Percentiles rank a stretch among this genome's conserved stretches.
These are phyloP conservation scores for Yamadazyma aaseri DNA, from an alignment of 1,139 yeast species.

Conservation along the genomic window DNA sequence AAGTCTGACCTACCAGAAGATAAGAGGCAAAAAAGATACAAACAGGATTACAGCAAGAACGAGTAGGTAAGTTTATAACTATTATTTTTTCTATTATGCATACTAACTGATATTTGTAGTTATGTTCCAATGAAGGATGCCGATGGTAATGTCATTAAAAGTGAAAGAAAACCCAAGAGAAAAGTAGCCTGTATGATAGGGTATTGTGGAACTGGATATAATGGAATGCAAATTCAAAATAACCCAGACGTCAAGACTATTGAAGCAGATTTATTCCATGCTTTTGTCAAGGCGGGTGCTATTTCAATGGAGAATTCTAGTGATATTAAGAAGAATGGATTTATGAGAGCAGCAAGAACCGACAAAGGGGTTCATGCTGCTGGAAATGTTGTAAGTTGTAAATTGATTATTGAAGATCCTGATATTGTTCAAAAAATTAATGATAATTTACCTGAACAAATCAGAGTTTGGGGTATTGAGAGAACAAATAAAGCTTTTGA, in stretches of 20 bases:
- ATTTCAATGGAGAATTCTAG: constrained; percentile 84
- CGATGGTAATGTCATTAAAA: constrained; percentile 56
- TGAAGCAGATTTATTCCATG: constrained; percentile 85
- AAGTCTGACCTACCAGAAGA: constrained; percentile 26
- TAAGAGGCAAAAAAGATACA: constrained; percentile 16
- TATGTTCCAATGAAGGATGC: constrained; percentile 52
- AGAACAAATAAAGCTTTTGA: constrained; percentile 90
- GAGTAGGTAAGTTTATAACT: constrained; percentile 37
- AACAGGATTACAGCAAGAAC: constrained; percentile 9
- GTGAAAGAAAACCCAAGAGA: constrained; percentile 74
- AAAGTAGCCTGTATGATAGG: constrained; percentile 94
- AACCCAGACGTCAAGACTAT: constrained; percentile 91
- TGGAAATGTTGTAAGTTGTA: constrained; percentile 87
- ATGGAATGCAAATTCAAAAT: constrained; percentile 85
- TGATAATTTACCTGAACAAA: constrained; percentile 72
- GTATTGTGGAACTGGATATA: constrained; percentile 97
- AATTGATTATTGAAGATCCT: constrained; percentile 86
- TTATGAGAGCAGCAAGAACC: constrained; percentile 96
- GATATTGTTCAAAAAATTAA: constrained; percentile 75
- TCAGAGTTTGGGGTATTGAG: constrained; percentile 90
- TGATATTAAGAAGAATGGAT: constrained; percentile 86
- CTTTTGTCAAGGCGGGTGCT: constrained; percentile 87
- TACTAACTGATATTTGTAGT: constrained; percentile 30
- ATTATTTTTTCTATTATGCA: constrained; percentile 13
- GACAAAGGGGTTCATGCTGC: constrained; percentile 99